A percentile compares a stretch with the other conserved stretches of the same genome.
Conservation (phyloP, 257 asterid species). For the Apocynum venetum region DNA sequence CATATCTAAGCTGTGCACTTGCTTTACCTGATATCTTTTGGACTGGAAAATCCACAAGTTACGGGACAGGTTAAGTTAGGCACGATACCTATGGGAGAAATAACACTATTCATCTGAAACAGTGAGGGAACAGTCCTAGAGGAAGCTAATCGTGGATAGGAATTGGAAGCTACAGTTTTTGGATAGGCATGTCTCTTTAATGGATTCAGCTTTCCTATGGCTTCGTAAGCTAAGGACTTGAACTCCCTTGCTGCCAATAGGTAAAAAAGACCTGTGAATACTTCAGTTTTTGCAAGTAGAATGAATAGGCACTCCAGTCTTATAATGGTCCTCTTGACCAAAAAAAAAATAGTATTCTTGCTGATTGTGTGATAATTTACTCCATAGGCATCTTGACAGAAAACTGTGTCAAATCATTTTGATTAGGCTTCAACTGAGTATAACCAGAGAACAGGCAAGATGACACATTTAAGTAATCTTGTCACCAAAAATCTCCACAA, state of each 20-base stretch:
- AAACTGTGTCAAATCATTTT: not conserved
- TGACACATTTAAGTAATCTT: not conserved
- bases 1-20: not conserved
- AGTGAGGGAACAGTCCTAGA: not conserved
- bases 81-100: not conserved
- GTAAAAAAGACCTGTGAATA: not conserved
- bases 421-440: conserved; percentile 1
- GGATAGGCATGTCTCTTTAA: not conserved
- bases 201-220: not conserved
- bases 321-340: not conserved
- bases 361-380: not conserved
- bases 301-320: not conserved
- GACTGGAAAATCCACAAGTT: not conserved
- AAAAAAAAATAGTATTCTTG: not conserved
- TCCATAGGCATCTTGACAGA: too few species aligned
- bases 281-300: not conserved
- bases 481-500: conserved; percentile 27
- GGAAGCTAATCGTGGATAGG: not conserved
- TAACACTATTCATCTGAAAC: not conserved
- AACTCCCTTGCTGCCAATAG: not conserved
- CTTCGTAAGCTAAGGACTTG: not conserved
- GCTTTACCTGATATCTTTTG: not conserved
- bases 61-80: not conserved
- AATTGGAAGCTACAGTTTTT: not conserved
- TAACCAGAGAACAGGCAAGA: conserved; percentile 11